Evolutionary conservation across 495 filamentous ascomycete genomes (phyloP), one percentile per base, ranked within the genome.

Genomic region (Talaromyces adpressus): DNA sequence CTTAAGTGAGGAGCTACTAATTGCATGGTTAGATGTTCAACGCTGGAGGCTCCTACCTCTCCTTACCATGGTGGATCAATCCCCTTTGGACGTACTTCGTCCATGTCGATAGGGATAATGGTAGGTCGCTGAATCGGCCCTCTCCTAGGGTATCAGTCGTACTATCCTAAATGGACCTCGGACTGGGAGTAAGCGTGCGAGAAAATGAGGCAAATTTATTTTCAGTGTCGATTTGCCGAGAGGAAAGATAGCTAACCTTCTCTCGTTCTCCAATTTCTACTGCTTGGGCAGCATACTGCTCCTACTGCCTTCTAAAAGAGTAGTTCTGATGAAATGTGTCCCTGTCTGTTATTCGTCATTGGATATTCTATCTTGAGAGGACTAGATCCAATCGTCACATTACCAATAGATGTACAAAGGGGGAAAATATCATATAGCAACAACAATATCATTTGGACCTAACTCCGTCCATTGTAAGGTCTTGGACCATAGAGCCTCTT

Each of bases 141-240:
- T 1, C 52, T 81, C n/a, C 66, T 84, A 1, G 81, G 81, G 8
- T 84, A 84, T 66, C 74, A 77, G 66, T 81, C 82, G 0, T 84
- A 80, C 59, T 77, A 76, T 64, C 64, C 64, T 14, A 70, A 82
- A 65, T 83, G 78, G 71, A 84, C 81, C 5, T 79, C 77, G 2
- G 82, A 84, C 60, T 84, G 80, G 81, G 72, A 79, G 6, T 64
- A 67, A 18, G 80, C 80, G 0, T 78, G 77, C 51, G 59, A 59
- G 23, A 77, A 79, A 65, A 82, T 82, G 80, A 67, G 76, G 54
- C 65, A 56, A 39, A 72, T 68, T 6, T 60, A 68, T 32, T 80
- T 79, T 53, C 74, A 77, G 39, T 59, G 64, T 12, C 66, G 52
- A 30, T 54, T 54, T 54, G 52, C 52, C 22, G 27, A 30, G 27